Evolutionary conservation across 495 filamentous ascomycete genomes (phyloP).

Genomic region (Rusavskia elegans): DNA sequence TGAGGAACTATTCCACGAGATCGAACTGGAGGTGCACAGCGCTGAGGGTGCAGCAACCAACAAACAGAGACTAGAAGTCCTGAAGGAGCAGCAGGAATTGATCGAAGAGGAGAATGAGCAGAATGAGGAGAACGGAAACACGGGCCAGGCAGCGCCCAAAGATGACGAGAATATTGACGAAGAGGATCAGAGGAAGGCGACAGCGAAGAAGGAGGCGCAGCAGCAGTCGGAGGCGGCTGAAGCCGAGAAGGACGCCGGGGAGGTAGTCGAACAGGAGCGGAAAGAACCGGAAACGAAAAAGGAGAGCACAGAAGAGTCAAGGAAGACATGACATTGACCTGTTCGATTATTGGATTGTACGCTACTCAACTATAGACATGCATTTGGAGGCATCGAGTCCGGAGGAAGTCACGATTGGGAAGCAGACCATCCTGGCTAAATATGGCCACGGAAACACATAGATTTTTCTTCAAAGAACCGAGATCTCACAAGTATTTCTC

Average conservation of each 20-base stretch:
- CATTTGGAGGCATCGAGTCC: not conserved
- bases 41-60: constrained; percentile 96
- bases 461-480: too few species aligned
- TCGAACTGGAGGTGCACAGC: constrained; percentile 94
- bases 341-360: not conserved
- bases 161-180: constrained; percentile 76
- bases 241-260: constrained; percentile 25
- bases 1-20: constrained; percentile 98
- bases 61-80: constrained; percentile 96
- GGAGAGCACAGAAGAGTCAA: constrained; percentile 3
- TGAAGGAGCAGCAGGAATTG: constrained; percentile 96
- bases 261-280: constrained; percentile 19
- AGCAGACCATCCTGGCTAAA: not conserved
- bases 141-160: constrained; percentile 38
- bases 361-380: not conserved
- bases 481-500: too few species aligned
- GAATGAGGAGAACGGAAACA: constrained; percentile 54
- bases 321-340: not conserved
- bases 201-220: constrained; percentile 13
- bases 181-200: constrained; percentile 13
- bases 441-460: too few species aligned
- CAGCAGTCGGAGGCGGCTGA: constrained; percentile 28
- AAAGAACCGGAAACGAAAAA: constrained; percentile 18
- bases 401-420: not conserved
- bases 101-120: constrained; percentile 96